Evolutionary conservation across 2,329 filamentous ascomycete genomes (phyloP), one percentile per base, ranked within the genome.

Genomic region (Tolypocladium tropicale): DNA sequence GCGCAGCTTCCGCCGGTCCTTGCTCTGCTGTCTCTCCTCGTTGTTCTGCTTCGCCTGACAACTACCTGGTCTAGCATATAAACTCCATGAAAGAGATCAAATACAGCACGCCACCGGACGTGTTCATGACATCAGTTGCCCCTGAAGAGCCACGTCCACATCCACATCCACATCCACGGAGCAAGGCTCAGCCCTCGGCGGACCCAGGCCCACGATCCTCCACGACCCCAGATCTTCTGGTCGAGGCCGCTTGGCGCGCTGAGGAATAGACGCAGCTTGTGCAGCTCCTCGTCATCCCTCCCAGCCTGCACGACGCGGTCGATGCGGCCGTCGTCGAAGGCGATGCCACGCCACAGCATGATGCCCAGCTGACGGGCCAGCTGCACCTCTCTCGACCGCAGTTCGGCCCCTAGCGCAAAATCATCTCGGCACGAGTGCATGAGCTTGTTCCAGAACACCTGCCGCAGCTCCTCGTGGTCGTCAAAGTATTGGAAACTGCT

Each of bases 291-390:
- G 25, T 69, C 68, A 61, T 86, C 82, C 25, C 70, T 70, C 2
- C 68, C 72, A 48, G 74, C 72, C 57, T 79, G 70, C 1, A 86
- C 80, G 18, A 81, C 81, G 1, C 83, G 74, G 66, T 85, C 73
- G 55, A 86, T 75, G 34, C 67, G 70, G 0, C 83, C 83, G 28
- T 81, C 75, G 63, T 86, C 83, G 67, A 83, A 86, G 2, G 82
- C 82, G 63, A 81, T 82, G 1, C 82, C 83, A 65, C 80, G 76
- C 83, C 84, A 86, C 2, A 86, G 71, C 21, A 86, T 58, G 6
- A 86, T 74, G 0, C 84, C 83, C 21, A 85, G 61, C 3, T 65
- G 73, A 64, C 72, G 75, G 14, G 69, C 62, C 14, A 68, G 41
- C 2, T 69, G 57, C 16, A 57, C 53, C 5, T 60, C 57, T 11